Evolutionary conservation across 1,284 basidiomycete species (phyloP), one percentile per base, ranked within the genome.

Genomic region (Leccinum subspadiceum): DNA sequence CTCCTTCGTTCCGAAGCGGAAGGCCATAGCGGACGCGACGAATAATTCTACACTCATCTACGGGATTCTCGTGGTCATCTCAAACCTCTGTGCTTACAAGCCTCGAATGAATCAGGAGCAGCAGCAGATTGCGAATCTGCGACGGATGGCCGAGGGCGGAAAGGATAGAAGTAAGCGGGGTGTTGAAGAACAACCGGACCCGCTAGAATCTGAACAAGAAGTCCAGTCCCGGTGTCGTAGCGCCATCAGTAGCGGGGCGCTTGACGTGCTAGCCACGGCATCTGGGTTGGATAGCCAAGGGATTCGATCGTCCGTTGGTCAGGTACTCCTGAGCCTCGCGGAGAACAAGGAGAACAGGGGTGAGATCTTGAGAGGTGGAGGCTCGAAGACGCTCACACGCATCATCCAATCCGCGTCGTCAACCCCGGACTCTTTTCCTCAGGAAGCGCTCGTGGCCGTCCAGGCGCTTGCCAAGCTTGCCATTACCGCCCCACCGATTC

Each of bases 401-500:
- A 82, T 96, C 55, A 86, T 93, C 68, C 80, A 78, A 60, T 74
- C 78, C 3, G 44, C 76, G 15, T 66, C 71, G 10, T 65, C 72
- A 46, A 31, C 63, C 62, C 5, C 77, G 17, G 60, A 71, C 4
- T 60, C 73, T 2, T 64, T 70, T 24, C 57, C 65, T 5, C 63
- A 60, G 39, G 68, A 69, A 44, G 49, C 31, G 0, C 70, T 96
- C 6, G 79, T 84, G 10, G 81, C 93, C 0, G 82, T 93, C 31
- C 96, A 98, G 73, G 95, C 94, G 1, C 78, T 98, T 13, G 92
- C 95, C 9, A 98, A 97, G 70, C 85, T 99, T 33, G 81, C 92
- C 54, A 98, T 99, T 68, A 96, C 96, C 0, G 82, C 93, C 1
- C 88, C 94, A 12, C 96, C 96, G 0, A 75, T 92, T 1, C 87